Conservation (phyloP, 352 stramenopile genomes). For the Phytophthora pseudosyringae region DNA sequence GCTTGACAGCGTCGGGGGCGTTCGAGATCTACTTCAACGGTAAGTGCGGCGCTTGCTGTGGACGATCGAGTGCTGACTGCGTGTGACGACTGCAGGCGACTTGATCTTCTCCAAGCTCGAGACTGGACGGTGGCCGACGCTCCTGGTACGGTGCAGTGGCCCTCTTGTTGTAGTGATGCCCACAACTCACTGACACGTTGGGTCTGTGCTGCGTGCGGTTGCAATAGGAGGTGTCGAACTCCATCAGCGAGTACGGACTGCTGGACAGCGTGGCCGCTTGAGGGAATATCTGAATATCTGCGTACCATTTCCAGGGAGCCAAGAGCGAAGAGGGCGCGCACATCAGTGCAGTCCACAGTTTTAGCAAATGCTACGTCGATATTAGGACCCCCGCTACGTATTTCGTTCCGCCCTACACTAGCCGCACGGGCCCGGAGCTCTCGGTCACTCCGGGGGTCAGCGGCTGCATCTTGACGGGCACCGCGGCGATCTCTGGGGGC, state of each 20-base stretch:
- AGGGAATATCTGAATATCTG: not conserved
- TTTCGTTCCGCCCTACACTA: conserved; percentile 11
- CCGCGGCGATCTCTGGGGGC: conserved; percentile 15
- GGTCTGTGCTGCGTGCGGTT: not conserved
- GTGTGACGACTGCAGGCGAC: conserved; percentile 43
- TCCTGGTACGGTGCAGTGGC: conserved; percentile 48
- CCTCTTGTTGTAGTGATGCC: too few species aligned
- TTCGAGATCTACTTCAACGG: conserved; percentile 89
- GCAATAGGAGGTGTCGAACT: conserved; percentile 32
- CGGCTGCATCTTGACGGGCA: conserved; percentile 33
- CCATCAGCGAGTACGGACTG: conserved; percentile 31
- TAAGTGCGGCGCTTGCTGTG: conserved; percentile 21
- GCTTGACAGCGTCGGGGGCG: conserved; percentile 69
- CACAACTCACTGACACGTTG: not conserved
- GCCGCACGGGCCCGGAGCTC: not conserved
- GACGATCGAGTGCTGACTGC: conserved; percentile 7
- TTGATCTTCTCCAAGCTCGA: conserved; percentile 84
- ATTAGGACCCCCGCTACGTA: not conserved
- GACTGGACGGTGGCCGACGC: conserved; percentile 64
- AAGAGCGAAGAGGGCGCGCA: too few species aligned
- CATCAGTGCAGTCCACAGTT: not conserved
- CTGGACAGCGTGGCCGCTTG: conserved; percentile 23
- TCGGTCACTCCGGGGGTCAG: conserved; percentile 9
- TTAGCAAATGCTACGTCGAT: conserved; percentile 1
- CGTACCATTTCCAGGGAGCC: too few species aligned